Conservation (phyloP, 257 asterid genomes). For the Jasminum sambac region DNA sequence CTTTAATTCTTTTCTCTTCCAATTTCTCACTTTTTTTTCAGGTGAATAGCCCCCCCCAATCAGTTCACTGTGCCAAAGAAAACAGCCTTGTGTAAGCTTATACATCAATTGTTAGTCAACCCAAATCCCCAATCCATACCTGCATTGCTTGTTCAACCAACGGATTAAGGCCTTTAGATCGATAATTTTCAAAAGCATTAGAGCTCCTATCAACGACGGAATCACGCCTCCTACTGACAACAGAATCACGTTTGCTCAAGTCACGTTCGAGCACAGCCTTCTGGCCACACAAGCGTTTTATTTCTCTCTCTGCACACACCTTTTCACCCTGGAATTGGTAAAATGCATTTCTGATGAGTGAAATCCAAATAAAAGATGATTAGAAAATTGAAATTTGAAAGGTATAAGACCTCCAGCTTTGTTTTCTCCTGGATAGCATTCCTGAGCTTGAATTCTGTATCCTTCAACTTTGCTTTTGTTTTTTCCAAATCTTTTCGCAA, state of each 20-base stretch:
- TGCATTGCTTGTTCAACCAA: conserved; percentile 50
- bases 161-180: conserved; percentile 46
- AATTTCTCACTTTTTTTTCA: not conserved
- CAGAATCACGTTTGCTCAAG: conserved; percentile 67
- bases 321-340: conserved; percentile 73
- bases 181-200: conserved; percentile 58
- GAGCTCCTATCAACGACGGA: conserved; percentile 63
- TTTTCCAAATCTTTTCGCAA: conserved; percentile 88
- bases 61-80: conserved; percentile 7
- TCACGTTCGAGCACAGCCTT: conserved; percentile 88
- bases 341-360: conserved; percentile 16
- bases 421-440: conserved; percentile 88
- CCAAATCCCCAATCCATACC: conserved; percentile 30
- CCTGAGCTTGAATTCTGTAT: conserved; percentile 81
- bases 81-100: not conserved
- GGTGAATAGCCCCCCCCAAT: not conserved
- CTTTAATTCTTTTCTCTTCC: not conserved
- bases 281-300: conserved; percentile 67
- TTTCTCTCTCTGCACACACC: conserved; percentile 78
- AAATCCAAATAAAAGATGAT: conserved; percentile 19
- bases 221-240: conserved; percentile 64
- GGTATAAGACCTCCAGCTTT: conserved; percentile 78
- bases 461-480: conserved; percentile 78
- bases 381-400: conserved; percentile 24
- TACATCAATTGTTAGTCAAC: not conserved